phyloP scores from a whole-genome alignment of 2,329 filamentous ascomycete genomes.

The Trichoderma sp. region DNA sequence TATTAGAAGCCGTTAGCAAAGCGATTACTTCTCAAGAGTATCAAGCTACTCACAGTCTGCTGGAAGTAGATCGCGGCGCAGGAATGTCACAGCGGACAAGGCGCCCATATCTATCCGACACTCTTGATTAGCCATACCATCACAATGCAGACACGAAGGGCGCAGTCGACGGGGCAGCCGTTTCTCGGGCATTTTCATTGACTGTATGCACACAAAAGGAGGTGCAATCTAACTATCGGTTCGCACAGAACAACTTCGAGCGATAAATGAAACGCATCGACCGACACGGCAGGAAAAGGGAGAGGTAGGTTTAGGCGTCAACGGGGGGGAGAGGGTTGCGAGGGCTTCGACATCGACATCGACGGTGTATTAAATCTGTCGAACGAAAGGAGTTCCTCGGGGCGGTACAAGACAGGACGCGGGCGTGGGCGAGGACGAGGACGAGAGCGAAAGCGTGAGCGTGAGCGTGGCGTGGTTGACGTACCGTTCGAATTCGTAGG shows the following conservation, averaged over 20 bases:
- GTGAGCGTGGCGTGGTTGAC: conserved; percentile 59
- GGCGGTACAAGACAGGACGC: conserved; percentile 32
- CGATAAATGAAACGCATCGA: conserved; percentile 38
- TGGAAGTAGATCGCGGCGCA: conserved; percentile 88
- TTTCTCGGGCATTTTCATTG: conserved; percentile 23
- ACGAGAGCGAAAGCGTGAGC: conserved; percentile 39
- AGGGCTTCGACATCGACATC: conserved; percentile 29
- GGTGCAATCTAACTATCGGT: conserved; percentile 35
- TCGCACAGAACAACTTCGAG: conserved; percentile 37
- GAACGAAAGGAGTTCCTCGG: conserved; percentile 38
- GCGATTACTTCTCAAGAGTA: not conserved
- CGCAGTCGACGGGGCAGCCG: conserved; percentile 23
- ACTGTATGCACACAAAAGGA: conserved; percentile 30
- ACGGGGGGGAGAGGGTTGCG: conserved; percentile 36
- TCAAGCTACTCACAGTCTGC: conserved; percentile 78
- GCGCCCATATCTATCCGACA: conserved; percentile 78
- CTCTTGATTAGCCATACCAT: conserved; percentile 48
- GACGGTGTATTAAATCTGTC: conserved; percentile 33
- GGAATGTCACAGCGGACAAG: conserved; percentile 98
- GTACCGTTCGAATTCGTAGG: conserved; percentile 99
- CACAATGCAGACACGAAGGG: conserved; percentile 29
- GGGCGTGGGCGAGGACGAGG: conserved; percentile 47
- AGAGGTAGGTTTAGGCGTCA: conserved; percentile 30
- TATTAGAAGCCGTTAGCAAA: conserved; percentile 36
- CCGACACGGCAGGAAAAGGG: conserved; percentile 33